Conservation (phyloP, 306 rosid species). For the Senna tora region DNA sequence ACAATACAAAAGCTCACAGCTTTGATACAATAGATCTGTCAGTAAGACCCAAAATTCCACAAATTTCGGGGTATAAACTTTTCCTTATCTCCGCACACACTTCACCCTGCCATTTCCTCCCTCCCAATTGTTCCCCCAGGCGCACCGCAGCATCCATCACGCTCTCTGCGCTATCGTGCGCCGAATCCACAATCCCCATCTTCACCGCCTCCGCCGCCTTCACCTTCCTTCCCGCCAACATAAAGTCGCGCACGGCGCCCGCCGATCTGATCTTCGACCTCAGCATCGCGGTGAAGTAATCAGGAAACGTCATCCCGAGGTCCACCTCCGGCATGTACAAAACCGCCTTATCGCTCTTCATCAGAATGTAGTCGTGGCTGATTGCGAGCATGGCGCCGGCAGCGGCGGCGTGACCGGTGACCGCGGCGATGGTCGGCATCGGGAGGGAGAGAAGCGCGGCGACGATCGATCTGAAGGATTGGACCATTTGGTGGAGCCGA, state of each 20-base stretch:
- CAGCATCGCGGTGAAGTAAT: constrained; percentile 45
- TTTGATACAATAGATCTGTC: constrained; percentile 11
- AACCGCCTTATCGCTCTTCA: constrained; percentile 59
- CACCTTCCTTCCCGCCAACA: constrained; percentile 53
- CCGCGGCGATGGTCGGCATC: constrained; percentile 65
- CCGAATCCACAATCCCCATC: constrained; percentile 64
- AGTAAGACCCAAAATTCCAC: constrained; percentile 43
- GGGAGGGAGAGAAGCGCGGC: constrained; percentile 60
- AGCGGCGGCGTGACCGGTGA: constrained; percentile 64
- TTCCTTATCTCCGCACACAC: constrained; percentile 59
- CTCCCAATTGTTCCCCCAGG: constrained; percentile 51
- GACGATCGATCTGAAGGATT: constrained; percentile 47
- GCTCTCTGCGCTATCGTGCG: constrained; percentile 49
- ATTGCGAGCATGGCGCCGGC: constrained; percentile 58
- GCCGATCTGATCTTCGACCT: constrained; percentile 49
- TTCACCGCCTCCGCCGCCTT: constrained; percentile 52
- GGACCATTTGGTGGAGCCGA: constrained; percentile 51
- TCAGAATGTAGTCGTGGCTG: constrained; percentile 58
- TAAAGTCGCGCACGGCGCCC: constrained; percentile 42
- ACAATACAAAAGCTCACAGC: no score
- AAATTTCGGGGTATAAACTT: constrained; percentile 58
- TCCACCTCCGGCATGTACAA: constrained; percentile 72
- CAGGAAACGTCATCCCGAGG: constrained; percentile 53
- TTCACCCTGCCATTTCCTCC: constrained; percentile 56
- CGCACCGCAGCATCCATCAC: constrained; percentile 49